Conservation (phyloP, 495 filamentous ascomycete species). For the Tetracladium setigerum region DNA sequence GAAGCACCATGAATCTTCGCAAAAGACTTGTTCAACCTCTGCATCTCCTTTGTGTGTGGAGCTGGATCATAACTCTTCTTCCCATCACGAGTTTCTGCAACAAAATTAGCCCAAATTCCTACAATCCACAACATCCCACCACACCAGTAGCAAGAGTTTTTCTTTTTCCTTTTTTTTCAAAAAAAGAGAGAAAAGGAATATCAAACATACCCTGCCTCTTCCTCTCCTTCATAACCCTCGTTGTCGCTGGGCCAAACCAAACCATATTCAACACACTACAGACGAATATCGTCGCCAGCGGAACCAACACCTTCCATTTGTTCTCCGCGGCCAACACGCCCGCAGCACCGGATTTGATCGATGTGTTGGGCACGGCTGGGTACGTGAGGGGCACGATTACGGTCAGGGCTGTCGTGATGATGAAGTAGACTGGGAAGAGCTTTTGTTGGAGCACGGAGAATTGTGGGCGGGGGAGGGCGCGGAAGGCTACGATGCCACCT, state of each 20-base stretch:
- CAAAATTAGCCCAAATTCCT: background rate
- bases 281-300: slow-evolving; percentile 56
- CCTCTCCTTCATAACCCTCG: slow-evolving; percentile 62
- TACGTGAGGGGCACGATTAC: slow-evolving; percentile 72
- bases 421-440: slow-evolving; percentile 83
- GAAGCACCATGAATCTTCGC: slow-evolving; percentile 69
- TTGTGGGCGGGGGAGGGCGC: slow-evolving; percentile 64
- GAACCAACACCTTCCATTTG: slow-evolving; percentile 51
- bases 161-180: slow-evolving; percentile 27
- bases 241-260: slow-evolving; percentile 64
- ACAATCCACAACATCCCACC: background rate
- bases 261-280: slow-evolving; percentile 59
- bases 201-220: slow-evolving; percentile 63
- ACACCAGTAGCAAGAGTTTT: background rate
- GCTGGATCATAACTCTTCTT: slow-evolving; percentile 71
- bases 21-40: slow-evolving; percentile 72
- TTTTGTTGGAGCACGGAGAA: slow-evolving; percentile 71
- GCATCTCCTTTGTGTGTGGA: slow-evolving; percentile 76
- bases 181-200: slow-evolving; percentile 12
- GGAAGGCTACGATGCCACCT: slow-evolving; percentile 65
- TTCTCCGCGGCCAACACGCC: slow-evolving; percentile 50
- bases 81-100: slow-evolving; percentile 62
- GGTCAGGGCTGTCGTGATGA: slow-evolving; percentile 68
- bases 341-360: slow-evolving; percentile 31
- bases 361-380: slow-evolving; percentile 29